Evolutionary conservation across 1,139 yeast genomes (phyloP), one percentile per base, ranked within the genome.

Genomic region (Blastobotrys indianensis): DNA sequence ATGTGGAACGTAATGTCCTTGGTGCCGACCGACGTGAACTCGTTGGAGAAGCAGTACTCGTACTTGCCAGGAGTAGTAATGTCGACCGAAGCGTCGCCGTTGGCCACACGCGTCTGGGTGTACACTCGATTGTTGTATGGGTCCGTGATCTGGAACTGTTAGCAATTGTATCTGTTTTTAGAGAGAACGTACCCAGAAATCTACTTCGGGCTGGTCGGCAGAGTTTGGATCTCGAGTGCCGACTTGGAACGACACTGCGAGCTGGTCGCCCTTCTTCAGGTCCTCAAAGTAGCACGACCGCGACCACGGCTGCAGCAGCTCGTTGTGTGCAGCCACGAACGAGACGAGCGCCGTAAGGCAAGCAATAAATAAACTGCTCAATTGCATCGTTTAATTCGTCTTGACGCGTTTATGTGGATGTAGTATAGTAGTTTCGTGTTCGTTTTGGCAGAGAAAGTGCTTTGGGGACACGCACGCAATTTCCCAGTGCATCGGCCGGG

Each of bases 1-100:
- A 90, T 88, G 66, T 92, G 92, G 75, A 92, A 92, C 1, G 96
- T 83, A 38, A 92, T 95, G 63, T 92, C 98, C 67, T 87, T 82
- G 49, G 92, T 87, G 47, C 76, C 80, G 49, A 82, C 67, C 32
- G 79, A 74, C 11, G 85, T 73, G 59, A 77, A 80, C 64, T 88
- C 97, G 67, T 92, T 92, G 54, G 90, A 79, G 73, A 92, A 92
- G 69, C 98, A 92, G 74, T 86, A 92, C 55, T 79, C 76, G 71
- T 80, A 85, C 62, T 82, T 85, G 45, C 98, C 98, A 46, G 70
- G 67, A 49, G 72, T 64, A 43, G 75, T 69, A 47, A 94, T 92
- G 51, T 72, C 77, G 52, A 85, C 68, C 20, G 79, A 72, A 51
- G 80, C 79, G 53, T 87, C 95, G 42, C 96, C 97, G 63, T 88